Base-by-base conservation (phyloP, 768 basidiomycete species). In the Lentinula aciculospora region DNA sequence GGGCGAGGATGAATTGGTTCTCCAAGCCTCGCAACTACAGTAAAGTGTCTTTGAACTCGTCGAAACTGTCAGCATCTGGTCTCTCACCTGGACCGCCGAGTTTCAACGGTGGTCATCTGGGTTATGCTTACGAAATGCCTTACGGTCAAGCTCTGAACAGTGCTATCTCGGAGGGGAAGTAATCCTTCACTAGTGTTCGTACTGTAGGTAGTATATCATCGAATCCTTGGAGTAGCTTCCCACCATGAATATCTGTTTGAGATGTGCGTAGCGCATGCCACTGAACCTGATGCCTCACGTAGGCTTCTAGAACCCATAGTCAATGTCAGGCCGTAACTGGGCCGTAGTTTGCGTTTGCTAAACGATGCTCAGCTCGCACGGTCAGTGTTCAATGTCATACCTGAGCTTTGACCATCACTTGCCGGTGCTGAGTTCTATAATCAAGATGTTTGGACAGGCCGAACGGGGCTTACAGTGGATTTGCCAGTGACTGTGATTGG, bases 1-100 rank as follows among this genome's bases (percentile, higher is more conserved):
- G 21, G 46, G 44, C 45, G 27, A 46, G 42, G 28, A 31, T 57
- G 4, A 37, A 42, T 19, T 47, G 56, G 46, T 47, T 57, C 34
- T 23, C 40, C 17, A 28, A 25, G 29, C 28, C 28, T 15, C 28
- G 28, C 13, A 44, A 34, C 17, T 21, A 32, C 29, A 47, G 46
- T 31, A 46, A 32, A 19, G 32, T 21, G 23, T 42, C 40, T 31
- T 25, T 48, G 44, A 47, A 37, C 32, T 48, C 44, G 46, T 56
- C 54, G n/a, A 12, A 28, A 25, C 19, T 56, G 27, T 53, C 51
- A 21, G 54, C 32, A 31, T 28, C 46, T 3, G 47, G 28, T 32
- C 3, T 57, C 28, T 47, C 56, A 4, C 56, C 56, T 34, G 56
- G 56, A 12, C 46, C 32, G 19, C 56, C 56, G 45, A 57, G 56